Conservation (phyloP, 2,329 filamentous ascomycete species). For the Dothidotthia symphoricarpi region DNA sequence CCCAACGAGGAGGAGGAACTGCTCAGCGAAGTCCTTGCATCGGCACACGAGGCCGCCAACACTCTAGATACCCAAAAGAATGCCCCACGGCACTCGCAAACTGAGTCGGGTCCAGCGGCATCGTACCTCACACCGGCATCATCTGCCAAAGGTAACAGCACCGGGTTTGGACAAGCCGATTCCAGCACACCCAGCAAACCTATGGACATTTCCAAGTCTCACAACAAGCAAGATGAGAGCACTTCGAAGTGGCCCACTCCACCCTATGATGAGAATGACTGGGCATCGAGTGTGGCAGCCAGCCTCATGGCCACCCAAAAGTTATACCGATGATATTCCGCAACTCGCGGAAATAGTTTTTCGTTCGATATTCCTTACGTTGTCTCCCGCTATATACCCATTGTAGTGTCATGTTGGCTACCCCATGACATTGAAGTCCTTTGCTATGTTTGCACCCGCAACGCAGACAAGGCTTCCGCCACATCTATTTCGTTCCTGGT, state of each 20-base stretch:
- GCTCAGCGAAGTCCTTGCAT: slow-evolving; percentile 80
- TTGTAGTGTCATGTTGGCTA: slow-evolving; percentile 17
- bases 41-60: slow-evolving; percentile 72
- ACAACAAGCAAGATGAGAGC: slow-evolving; percentile 46
- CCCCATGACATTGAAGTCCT: slow-evolving; percentile 14
- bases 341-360: slow-evolving; percentile 8
- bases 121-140: slow-evolving; percentile 72
- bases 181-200: slow-evolving; percentile 67
- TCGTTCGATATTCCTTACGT: slow-evolving; percentile 28
- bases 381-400: slow-evolving; percentile 27
- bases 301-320: slow-evolving; percentile 55
- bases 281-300: slow-evolving; percentile 78
- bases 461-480: slow-evolving; percentile 21
- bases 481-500: slow-evolving; percentile 24
- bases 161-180: slow-evolving; percentile 67
- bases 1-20: slow-evolving; percentile 96
- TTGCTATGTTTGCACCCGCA: too few species aligned
- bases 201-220: slow-evolving; percentile 58
- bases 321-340: slow-evolving; percentile 33
- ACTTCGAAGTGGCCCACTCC: slow-evolving; percentile 87
- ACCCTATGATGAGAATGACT: slow-evolving; percentile 90
- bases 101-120: slow-evolving; percentile 59
- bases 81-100: slow-evolving; percentile 52
- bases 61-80: slow-evolving; percentile 60
- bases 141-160: slow-evolving; percentile 77